Conservation (phyloP, 2,329 filamentous ascomycete species). For the Eutypa lata region DNA sequence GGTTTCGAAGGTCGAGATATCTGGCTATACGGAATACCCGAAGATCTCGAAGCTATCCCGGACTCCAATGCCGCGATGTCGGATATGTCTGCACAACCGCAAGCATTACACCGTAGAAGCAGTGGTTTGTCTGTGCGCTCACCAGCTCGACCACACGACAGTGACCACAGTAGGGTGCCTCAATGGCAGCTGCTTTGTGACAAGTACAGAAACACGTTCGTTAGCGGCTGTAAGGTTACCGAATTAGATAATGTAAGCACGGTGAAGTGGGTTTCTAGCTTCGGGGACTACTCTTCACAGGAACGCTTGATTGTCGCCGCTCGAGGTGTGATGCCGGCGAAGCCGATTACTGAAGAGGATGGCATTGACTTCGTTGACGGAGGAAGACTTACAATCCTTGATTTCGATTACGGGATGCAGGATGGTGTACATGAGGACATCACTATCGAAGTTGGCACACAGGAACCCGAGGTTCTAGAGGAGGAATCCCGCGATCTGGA, state of each 20-base stretch:
- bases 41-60: conserved; percentile 63
- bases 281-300: conserved; percentile 43
- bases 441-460: conserved; percentile 71
- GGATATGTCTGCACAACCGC: conserved; percentile 24
- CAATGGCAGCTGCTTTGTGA: conserved; percentile 70
- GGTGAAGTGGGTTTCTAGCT: conserved; percentile 68
- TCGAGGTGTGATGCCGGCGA: conserved; percentile 61
- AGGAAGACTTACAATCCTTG: conserved; percentile 68
- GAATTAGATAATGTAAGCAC: conserved; percentile 64
- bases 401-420: conserved; percentile 63
- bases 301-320: conserved; percentile 69
- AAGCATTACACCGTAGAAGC: conserved; percentile 33
- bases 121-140: conserved; percentile 41
- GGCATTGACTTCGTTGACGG: conserved; percentile 75
- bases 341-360: conserved; percentile 63
- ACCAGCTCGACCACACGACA: conserved; percentile 34
- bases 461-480: conserved; percentile 65
- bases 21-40: conserved; percentile 77
- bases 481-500: conserved; percentile 74
- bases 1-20: conserved; percentile 71
- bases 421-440: conserved; percentile 57
- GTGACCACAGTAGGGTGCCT: conserved; percentile 42
- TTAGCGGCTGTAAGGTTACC: conserved; percentile 63
- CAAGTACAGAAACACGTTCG: conserved; percentile 66
- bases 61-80: conserved; percentile 32